Conservation (phyloP, 2,329 filamentous ascomycete species). For the Monilinia fructicola region DNA sequence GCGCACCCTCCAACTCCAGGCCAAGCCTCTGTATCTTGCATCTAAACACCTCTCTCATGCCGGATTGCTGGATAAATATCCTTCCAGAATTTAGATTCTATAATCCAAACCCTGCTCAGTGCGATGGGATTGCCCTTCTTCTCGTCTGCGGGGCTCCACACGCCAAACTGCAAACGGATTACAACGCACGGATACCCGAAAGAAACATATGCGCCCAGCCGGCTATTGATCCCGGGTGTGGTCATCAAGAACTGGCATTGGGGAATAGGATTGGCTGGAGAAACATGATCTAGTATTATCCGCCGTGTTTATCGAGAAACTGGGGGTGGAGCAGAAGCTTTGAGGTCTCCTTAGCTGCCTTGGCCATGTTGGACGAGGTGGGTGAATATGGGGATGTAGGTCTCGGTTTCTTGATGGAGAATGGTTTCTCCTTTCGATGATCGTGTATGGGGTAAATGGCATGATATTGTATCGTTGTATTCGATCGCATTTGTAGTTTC, state of each 20-base stretch:
- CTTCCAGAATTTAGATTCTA: neutral
- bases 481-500: neutral
- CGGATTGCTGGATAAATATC: slow-evolving; percentile 16
- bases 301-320: neutral
- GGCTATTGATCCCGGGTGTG: neutral
- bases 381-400: neutral
- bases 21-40: neutral
- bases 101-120: neutral
- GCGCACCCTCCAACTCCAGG: neutral
- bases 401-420: slow-evolving; percentile 3
- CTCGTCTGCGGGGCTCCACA: slow-evolving; percentile 12
- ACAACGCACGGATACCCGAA: slow-evolving; percentile 1
- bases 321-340: slow-evolving; percentile 13
- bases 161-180: slow-evolving; percentile 6
- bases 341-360: neutral
- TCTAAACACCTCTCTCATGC: neutral
- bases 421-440: neutral
- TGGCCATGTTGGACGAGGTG: slow-evolving; percentile 4
- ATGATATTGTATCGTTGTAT: slow-evolving; percentile 11
- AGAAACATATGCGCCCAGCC: neutral
- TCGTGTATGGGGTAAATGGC: neutral
- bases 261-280: neutral
- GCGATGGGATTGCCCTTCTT: neutral
- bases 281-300: neutral
- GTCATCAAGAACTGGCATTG: neutral